These are phyloP conservation scores for Aspergillus puulaauensis DNA, from an alignment of 2,329 filamentous ascomycete genomes.

Conservation along the genomic window DNA sequence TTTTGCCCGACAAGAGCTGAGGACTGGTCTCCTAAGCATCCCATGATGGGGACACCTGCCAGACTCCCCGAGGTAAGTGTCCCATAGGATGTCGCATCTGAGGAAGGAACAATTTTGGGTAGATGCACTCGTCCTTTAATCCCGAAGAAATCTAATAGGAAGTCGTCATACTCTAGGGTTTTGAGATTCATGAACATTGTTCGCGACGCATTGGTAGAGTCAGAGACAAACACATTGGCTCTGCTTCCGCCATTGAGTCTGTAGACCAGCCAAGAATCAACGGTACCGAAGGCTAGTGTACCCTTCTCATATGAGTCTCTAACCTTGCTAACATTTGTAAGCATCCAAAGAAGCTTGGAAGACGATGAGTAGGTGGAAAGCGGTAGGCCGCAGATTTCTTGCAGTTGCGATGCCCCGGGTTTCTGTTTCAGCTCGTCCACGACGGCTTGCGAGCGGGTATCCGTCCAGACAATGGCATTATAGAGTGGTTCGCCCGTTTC, in stretches of 20 bases:
- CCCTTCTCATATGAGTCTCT: conserved; percentile 71
- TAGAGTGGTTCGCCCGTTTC: conserved; percentile 75
- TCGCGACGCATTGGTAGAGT: conserved; percentile 81
- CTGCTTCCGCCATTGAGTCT: conserved; percentile 69
- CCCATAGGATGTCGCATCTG: conserved; percentile 71
- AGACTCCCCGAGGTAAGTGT: conserved; percentile 62
- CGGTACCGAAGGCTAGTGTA: conserved; percentile 77
- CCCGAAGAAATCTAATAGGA: conserved; percentile 74
- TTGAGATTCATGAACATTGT: conserved; percentile 93
- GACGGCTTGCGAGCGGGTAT: conserved; percentile 73
- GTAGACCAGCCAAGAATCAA: conserved; percentile 86
- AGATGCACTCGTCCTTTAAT: conserved; percentile 72
- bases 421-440: conserved; percentile 72
- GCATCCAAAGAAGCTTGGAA: conserved; percentile 79
- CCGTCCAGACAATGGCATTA: conserved; percentile 87
- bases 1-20: conserved; percentile 82
- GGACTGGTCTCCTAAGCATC: conserved; percentile 83
- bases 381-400: conserved; percentile 72
- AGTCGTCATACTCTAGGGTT: conserved; percentile 74
- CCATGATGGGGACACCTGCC: conserved; percentile 69
- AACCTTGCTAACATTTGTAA: conserved; percentile 70
- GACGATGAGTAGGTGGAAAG: conserved; percentile 85
- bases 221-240: conserved; percentile 74
- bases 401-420: conserved; percentile 65
- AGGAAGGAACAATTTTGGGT: conserved; percentile 78